A percentile compares a stretch with the other conserved stretches of the same genome.
Conservation (phyloP, 345 rosid species). For the Syzygium jambos region DNA sequence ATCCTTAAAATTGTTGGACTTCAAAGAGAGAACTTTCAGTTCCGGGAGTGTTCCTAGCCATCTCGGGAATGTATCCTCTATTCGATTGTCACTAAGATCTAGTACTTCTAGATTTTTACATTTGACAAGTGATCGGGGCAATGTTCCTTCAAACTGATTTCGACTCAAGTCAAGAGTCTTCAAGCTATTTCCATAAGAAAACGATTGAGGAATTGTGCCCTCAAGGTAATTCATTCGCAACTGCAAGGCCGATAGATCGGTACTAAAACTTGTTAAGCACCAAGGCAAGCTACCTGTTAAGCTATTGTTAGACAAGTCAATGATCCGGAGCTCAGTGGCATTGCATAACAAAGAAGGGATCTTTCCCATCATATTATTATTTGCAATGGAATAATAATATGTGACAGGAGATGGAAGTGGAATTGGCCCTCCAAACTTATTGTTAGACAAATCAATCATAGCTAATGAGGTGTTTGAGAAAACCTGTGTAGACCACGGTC, state of each 20-base stretch:
- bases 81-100: not conserved
- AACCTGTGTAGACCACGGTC: too few relatives aligned
- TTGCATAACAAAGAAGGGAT: not conserved
- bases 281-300: not conserved
- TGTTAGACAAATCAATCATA: too few relatives aligned
- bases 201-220: not conserved
- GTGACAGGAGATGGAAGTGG: not conserved
- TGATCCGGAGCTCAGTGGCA: not conserved
- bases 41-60: not conserved
- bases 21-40: not conserved
- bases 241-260: not conserved
- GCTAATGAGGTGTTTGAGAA: too few relatives aligned
- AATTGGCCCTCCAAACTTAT: too few relatives aligned
- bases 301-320: not conserved
- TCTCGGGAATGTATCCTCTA: not conserved
- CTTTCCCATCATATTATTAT: not conserved
- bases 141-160: not conserved
- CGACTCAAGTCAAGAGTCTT: not conserved
- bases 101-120: not conserved
- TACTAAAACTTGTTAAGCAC: not conserved
- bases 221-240: not conserved
- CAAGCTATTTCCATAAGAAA: not conserved
- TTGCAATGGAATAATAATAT: not conserved
- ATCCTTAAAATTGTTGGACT: not conserved
- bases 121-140: slow-evolving; percentile 2